A percentile compares a stretch with the other conserved stretches of the same genome.
Evolutionary conservation across 768 basidiomycete genomes (phyloP).

Genomic region (Mycena leptocephala): DNA sequence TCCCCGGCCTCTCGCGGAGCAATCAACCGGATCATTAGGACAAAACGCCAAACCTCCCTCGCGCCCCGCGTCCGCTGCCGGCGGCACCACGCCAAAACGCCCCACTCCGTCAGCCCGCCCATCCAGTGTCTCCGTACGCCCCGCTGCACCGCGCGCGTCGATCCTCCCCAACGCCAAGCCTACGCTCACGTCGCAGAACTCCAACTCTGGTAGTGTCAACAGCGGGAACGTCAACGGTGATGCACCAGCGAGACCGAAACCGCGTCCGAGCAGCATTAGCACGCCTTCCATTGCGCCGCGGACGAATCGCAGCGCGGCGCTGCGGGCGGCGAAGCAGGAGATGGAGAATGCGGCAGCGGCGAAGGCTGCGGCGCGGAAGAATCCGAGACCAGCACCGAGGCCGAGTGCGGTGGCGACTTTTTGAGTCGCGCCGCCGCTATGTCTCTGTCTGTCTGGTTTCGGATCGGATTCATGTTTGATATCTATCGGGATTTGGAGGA

Average conservation of each 20-base stretch:
- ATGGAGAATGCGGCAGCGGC: conserved; percentile 61
- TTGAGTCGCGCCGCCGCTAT: not conserved
- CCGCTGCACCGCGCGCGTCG: conserved; percentile 32
- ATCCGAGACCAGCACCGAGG: conserved; percentile 33
- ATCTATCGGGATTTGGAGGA: not conserved
- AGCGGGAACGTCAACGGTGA: conserved; percentile 29
- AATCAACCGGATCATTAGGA: conserved; percentile 56
- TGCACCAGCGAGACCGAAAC: conserved; percentile 52
- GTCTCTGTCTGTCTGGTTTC: not conserved
- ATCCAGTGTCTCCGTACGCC: conserved; percentile 38
- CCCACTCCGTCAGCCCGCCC: conserved; percentile 26
- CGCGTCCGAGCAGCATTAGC: conserved; percentile 72
- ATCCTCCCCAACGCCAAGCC: conserved; percentile 42
- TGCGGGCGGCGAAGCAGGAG: conserved; percentile 81
- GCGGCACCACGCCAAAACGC: conserved; percentile 34
- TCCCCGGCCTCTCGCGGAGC: conserved; percentile 62
- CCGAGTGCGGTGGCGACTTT: conserved; percentile 19
- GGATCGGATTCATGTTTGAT: not conserved
- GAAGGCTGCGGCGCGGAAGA: conserved; percentile 60
- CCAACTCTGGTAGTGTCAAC: no score
- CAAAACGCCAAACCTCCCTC: conserved; percentile 44
- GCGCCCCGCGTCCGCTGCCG: conserved; percentile 62
- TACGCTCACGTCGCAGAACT: conserved; percentile 24
- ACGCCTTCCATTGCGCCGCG: conserved; percentile 79
- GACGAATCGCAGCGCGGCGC: conserved; percentile 80